These are phyloP conservation scores for Penicillium sp. DNA, from an alignment of 2,329 filamentous ascomycete species.

Conservation along the genomic window DNA sequence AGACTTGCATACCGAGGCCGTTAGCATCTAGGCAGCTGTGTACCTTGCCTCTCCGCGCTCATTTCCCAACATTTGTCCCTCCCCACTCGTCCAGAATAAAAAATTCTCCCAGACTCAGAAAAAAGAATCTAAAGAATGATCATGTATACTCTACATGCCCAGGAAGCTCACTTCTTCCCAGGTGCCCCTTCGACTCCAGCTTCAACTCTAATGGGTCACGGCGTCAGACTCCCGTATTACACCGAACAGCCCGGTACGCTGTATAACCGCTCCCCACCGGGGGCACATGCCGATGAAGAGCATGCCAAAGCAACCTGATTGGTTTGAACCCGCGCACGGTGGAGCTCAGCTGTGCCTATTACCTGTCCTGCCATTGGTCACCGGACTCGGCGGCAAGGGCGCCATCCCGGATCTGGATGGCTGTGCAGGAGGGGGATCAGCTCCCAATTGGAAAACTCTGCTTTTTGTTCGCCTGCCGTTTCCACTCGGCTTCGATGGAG, in stretches of 20 bases:
- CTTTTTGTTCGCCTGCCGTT: neutral
- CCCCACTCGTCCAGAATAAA: neutral
- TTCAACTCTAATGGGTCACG: neutral
- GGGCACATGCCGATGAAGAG: constrained; percentile 23
- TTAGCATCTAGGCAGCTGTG: neutral
- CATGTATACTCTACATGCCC: neutral
- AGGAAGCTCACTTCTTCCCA: neutral
- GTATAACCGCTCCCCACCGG: constrained; percentile 5
- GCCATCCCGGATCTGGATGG: constrained; percentile 22
- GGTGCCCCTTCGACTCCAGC: neutral
- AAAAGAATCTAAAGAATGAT: neutral
- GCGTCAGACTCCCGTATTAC: neutral
- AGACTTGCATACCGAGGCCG: neutral
- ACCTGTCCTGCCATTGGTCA: constrained; percentile 17
- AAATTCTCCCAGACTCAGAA: too few relatives aligned
- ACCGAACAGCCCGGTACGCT: constrained; percentile 1
- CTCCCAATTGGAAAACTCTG: constrained; percentile 4
- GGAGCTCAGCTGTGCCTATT: constrained; percentile 12
- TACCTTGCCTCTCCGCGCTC: neutral
- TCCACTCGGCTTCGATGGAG: neutral
- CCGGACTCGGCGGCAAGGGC: constrained; percentile 15
- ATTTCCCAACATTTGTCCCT: neutral
- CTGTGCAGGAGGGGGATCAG: constrained; percentile 19
- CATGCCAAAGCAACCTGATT: constrained; percentile 27
- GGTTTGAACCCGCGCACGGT: constrained; percentile 1